A percentile compares a stretch with the other conserved stretches of the same genome.
phyloP scores from a whole-genome alignment of 2,329 filamentous ascomycete species.

The Aphanocladium album region DNA sequence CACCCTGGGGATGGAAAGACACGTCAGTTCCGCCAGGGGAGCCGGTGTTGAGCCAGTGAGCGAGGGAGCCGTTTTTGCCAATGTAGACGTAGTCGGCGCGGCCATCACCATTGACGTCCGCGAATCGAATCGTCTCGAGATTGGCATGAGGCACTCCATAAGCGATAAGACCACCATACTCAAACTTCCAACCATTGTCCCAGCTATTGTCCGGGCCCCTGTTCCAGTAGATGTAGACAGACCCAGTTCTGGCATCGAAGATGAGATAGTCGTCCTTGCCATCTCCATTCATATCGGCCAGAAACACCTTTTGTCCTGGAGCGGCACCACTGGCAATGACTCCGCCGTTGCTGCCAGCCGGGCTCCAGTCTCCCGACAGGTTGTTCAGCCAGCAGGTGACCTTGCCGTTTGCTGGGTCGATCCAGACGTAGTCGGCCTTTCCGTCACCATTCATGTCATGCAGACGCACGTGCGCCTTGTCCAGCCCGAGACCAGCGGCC shows the following conservation, averaged over 20 bases:
- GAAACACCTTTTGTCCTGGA: conserved; percentile 5
- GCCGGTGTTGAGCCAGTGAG: conserved; percentile 19
- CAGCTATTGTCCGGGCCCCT: conserved; percentile 16
- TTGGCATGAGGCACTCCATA: conserved; percentile 21
- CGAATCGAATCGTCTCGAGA: conserved; percentile 19
- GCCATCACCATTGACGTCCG: conserved; percentile 24
- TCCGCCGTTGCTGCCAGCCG: conserved; percentile 14
- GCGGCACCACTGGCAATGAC: conserved; percentile 16
- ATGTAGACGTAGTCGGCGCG: conserved; percentile 22
- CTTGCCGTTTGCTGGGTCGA: conserved; percentile 14
- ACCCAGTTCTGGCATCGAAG: conserved; percentile 13
- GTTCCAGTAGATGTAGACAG: conserved; percentile 19
- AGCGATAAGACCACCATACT: conserved; percentile 20
- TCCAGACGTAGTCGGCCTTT: conserved; percentile 19
- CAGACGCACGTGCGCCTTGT: conserved; percentile 8
- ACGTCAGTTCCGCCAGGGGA: conserved; percentile 15
- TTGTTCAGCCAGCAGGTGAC: conserved; percentile 19
- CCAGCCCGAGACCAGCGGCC: conserved; percentile 5
- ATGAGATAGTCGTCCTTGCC: conserved; percentile 19
- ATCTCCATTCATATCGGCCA: conserved; percentile 20
- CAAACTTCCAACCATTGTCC: conserved; percentile 21
- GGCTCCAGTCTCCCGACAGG: conserved; percentile 14
- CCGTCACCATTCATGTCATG: conserved; percentile 20
- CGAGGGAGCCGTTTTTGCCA: conserved; percentile 18
- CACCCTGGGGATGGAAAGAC: conserved; percentile 9